phyloP scores from a whole-genome alignment of 495 filamentous ascomycete genomes.

The Cudoniella acicularis region DNA sequence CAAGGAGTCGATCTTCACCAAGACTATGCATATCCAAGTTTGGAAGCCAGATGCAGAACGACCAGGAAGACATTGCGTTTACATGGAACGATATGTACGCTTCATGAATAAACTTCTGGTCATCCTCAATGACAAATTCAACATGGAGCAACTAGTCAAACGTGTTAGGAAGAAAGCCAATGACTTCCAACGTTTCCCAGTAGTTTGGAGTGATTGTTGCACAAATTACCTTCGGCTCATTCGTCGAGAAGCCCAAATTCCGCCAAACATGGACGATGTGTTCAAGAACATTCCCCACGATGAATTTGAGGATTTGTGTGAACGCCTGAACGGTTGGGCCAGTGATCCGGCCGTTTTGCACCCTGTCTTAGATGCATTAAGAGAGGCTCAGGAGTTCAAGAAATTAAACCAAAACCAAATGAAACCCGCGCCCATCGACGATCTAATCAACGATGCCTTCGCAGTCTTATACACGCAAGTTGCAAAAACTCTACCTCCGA shows the following conservation, averaged over 20 bases:
- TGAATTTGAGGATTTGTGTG: constrained; percentile 63
- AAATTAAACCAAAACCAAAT: constrained; percentile 81
- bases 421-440: constrained; percentile 81
- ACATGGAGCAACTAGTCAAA: constrained; percentile 75
- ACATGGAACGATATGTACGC: constrained; percentile 82
- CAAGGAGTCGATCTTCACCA: constrained; percentile 85
- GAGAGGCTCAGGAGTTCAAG: constrained; percentile 86
- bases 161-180: constrained; percentile 75
- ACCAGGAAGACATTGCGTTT: constrained; percentile 88
- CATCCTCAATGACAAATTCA: constrained; percentile 70
- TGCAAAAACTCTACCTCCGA: constrained; percentile 34
- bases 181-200: constrained; percentile 80
- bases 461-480: constrained; percentile 66
- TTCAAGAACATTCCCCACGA: constrained; percentile 79
- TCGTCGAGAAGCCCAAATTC: constrained; percentile 62
- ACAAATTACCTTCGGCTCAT: constrained; percentile 70
- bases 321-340: constrained; percentile 47
- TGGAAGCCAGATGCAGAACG: constrained; percentile 95
- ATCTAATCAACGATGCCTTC: constrained; percentile 85
- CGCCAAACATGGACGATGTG: constrained; percentile 65
- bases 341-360: constrained; percentile 32
- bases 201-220: constrained; percentile 82
- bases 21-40: constrained; percentile 90
- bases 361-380: constrained; percentile 63
- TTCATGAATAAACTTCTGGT: constrained; percentile 74